Evolutionary conservation across 208 protist genomes (phyloP).

Genomic region (Trypanosoma conorhini): DNA sequence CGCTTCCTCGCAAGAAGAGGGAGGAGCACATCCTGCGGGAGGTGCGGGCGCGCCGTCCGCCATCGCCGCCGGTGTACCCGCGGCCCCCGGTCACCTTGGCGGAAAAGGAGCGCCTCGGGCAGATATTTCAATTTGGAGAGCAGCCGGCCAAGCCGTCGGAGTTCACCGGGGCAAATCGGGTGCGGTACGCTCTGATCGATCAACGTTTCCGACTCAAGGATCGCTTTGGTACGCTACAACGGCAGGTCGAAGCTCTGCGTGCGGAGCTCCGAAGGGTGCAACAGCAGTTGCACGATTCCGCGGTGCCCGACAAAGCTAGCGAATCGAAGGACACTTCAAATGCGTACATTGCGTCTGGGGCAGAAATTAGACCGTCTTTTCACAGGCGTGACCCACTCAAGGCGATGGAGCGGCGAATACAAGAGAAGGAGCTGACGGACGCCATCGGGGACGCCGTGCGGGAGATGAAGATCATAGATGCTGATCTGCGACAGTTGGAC

Average conservation of each 20-base stretch:
- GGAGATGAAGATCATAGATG: conserved; percentile 81
- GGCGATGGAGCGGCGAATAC: conserved; percentile 44
- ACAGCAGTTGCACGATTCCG: neutral
- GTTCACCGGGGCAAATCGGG: conserved; percentile 69
- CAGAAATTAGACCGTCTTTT: neutral
- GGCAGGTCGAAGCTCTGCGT: conserved; percentile 43
- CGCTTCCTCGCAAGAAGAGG: conserved; percentile 69
- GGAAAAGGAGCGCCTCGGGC: conserved; percentile 83
- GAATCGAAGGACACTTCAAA: neutral
- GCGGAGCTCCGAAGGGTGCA: conserved; percentile 40
- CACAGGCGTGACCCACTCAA: conserved; percentile 15
- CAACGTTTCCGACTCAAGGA: conserved; percentile 55
- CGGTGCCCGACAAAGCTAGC: neutral
- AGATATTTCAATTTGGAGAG: conserved; percentile 80
- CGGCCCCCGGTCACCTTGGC: conserved; percentile 57
- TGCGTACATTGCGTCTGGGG: conserved; percentile 2
- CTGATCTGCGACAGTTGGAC: conserved; percentile 31
- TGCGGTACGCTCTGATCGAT: conserved; percentile 51
- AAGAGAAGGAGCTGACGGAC: conserved; percentile 51
- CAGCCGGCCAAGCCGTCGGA: conserved; percentile 57
- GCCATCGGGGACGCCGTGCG: conserved; percentile 45
- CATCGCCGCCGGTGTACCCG: conserved; percentile 33
- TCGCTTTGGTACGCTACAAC: conserved; percentile 54
- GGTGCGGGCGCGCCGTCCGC: conserved; percentile 28
- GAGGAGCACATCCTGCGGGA: conserved; percentile 57